These are phyloP conservation scores for Cutaneotrichosporon dermatis DNA, from an alignment of 1,284 basidiomycete genomes.

Conservation along the genomic window DNA sequence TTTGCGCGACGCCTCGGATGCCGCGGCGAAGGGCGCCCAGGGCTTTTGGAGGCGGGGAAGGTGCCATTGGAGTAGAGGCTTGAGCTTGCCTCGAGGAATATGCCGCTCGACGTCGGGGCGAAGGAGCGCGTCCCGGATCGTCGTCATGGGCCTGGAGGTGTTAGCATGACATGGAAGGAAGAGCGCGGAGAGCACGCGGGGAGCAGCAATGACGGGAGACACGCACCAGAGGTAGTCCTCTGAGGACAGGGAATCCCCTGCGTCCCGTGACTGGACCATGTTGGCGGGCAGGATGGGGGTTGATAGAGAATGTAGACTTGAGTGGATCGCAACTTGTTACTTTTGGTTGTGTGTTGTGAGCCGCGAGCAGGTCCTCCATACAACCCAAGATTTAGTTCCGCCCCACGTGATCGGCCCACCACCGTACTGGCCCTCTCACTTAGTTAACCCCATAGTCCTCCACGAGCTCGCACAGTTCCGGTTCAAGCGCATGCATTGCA, in stretches of 20 bases:
- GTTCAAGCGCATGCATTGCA: constrained; percentile 3
- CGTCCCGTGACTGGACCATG: constrained; percentile 6
- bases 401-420: neutral
- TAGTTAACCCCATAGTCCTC: neutral
- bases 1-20: constrained; percentile 16
- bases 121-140: constrained; percentile 36
- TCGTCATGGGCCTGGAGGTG: constrained; percentile 32
- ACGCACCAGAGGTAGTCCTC: constrained; percentile 9
- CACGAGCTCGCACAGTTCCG: neutral
- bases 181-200: neutral
- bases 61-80: constrained; percentile 27
- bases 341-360: neutral
- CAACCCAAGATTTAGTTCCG: neutral
- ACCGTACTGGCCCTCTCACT: neutral
- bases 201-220: too few relatives aligned
- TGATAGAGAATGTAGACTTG: neutral
- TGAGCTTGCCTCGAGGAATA: constrained; percentile 27
- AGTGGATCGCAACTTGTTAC: neutral
- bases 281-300: neutral
- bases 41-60: constrained; percentile 26
- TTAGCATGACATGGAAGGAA: neutral
- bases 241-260: neutral
- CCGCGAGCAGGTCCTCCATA: too few relatives aligned
- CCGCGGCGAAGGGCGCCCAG: constrained; percentile 27
- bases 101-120: constrained; percentile 21